Percentiles rank a stretch among this genome's conserved stretches.
Evolutionary conservation across 306 rosid species (phyloP).

Genomic region (Canavalia ensiformis): DNA sequence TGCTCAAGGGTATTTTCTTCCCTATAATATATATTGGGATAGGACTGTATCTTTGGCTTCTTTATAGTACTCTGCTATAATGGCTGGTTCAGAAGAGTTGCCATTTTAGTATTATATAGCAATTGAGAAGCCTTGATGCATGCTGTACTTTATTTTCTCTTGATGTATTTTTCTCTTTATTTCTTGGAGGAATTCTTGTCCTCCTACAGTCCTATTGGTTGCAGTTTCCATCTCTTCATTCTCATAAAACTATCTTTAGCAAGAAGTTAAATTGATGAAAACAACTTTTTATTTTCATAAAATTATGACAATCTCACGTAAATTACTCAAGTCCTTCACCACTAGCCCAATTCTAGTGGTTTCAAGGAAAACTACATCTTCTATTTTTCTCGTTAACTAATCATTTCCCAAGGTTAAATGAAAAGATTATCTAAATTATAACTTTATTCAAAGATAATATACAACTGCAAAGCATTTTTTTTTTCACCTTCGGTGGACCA

Average conservation of each 20-base stretch:
- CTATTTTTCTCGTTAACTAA: not conserved
- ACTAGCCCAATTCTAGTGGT: too few species aligned
- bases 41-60: not conserved
- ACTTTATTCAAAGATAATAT: too few species aligned
- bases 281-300: not conserved
- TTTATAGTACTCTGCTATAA: not conserved
- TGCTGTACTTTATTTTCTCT: not conserved
- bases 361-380: not conserved
- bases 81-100: not conserved
- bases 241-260: not conserved
- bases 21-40: not conserved
- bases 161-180: not conserved
- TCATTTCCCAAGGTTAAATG: conserved; percentile 1
- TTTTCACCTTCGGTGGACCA: too few species aligned
- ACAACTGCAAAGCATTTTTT: too few species aligned
- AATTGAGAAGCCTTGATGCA: not conserved
- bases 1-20: not conserved
- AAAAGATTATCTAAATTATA: not conserved
- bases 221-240: not conserved
- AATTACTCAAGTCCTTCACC: too few species aligned
- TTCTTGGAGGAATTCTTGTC: not conserved
- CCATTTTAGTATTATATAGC: not conserved
- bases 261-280: not conserved
- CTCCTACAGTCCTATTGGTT: not conserved
- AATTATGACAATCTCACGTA: not conserved